phyloP scores from a whole-genome alignment of 352 stramenopile species.

The Phytopythium sindhum region DNA sequence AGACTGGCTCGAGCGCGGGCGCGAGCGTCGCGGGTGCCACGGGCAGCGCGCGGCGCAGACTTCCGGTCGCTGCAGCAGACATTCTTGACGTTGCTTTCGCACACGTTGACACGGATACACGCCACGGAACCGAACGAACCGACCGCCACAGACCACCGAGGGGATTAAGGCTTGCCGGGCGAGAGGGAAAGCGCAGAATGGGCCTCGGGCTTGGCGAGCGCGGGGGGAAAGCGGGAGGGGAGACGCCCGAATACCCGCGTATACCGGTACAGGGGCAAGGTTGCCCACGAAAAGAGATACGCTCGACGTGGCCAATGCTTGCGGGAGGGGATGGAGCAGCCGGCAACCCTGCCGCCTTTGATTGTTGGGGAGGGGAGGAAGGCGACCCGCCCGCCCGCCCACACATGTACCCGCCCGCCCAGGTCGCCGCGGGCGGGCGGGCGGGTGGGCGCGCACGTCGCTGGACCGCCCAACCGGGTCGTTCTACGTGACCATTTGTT shows the following conservation, averaged over 20 bases:
- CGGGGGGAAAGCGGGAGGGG: background rate
- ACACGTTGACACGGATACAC: background rate
- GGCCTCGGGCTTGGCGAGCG: background rate
- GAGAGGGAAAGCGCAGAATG: constrained; percentile 37
- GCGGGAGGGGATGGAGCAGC: background rate
- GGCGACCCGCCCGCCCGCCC: background rate
- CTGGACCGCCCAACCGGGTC: background rate
- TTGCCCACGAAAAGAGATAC: constrained; percentile 7
- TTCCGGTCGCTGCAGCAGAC: background rate
- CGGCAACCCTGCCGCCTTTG: constrained; percentile 1
- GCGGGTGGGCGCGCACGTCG: background rate
- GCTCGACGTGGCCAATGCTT: constrained; percentile 4
- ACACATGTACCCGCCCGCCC: constrained; percentile 1
- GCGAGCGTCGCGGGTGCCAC: constrained; percentile 11
- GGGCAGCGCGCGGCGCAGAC: constrained; percentile 23
- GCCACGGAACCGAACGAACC: constrained; percentile 8
- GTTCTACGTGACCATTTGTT: background rate
- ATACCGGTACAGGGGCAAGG: background rate
- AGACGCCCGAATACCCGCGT: background rate
- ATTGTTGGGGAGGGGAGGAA: background rate
- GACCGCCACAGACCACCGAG: background rate
- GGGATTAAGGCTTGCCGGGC: constrained; percentile 17
- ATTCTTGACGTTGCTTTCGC: background rate
- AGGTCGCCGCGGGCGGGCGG: background rate
- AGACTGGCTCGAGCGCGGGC: constrained; percentile 29